phyloP scores from a whole-genome alignment of 2,329 filamentous ascomycete species.

The Neocatenulostroma microsporum region DNA sequence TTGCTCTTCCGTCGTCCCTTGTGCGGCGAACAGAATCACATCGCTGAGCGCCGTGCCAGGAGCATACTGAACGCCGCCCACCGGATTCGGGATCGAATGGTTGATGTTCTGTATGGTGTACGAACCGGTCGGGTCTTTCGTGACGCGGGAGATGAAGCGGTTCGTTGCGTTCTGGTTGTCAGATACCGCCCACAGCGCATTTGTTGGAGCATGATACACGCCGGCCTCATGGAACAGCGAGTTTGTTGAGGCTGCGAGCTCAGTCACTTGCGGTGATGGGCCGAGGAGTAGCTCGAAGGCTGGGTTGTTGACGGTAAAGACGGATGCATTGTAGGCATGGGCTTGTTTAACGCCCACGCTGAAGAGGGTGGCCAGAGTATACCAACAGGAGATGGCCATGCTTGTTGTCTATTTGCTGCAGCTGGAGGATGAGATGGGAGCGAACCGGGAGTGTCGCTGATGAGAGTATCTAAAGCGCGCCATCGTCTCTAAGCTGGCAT shows the following conservation, averaged over 20 bases:
- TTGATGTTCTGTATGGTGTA: neutral
- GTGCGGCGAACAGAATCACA: slow-evolving; percentile 5
- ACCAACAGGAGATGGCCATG: no score
- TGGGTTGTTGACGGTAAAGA: slow-evolving; percentile 1
- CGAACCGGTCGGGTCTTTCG: neutral
- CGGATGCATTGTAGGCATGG: neutral
- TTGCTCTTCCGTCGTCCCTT: neutral
- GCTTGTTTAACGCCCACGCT: neutral
- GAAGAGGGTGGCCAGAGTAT: neutral
- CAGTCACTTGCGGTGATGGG: neutral
- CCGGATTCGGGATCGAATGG: slow-evolving; percentile 1
- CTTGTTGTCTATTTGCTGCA: no score
- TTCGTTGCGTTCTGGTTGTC: neutral
- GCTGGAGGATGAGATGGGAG: no score
- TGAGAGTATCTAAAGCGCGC: no score
- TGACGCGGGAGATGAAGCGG: slow-evolving; percentile 1
- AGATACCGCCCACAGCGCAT: slow-evolving; percentile 3
- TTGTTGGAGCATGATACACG: slow-evolving; percentile 2
- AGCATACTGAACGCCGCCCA: slow-evolving; percentile 1
- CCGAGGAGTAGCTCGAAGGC: slow-evolving; percentile 1
- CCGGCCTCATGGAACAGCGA: slow-evolving; percentile 6
- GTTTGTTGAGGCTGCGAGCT: neutral
- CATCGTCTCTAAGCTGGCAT: no score
- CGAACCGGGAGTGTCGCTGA: no score
- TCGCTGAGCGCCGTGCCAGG: slow-evolving; percentile 1